Conservation (phyloP, 2,329 filamentous ascomycete genomes). For the Alternaria gansuensis region DNA sequence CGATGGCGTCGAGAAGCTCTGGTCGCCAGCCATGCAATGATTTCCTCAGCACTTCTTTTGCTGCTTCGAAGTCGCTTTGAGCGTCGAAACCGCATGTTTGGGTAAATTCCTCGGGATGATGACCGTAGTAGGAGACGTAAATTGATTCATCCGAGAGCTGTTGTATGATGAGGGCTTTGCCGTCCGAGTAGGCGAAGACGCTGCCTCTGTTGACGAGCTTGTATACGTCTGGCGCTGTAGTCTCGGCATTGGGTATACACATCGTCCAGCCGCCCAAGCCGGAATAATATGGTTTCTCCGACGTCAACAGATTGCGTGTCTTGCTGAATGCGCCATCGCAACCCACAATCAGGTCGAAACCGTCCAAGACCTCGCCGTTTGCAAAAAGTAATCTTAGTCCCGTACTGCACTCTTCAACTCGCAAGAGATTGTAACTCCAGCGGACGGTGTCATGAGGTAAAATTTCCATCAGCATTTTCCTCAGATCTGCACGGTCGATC, state of each 20-base stretch:
- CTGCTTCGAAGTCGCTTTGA: constrained; percentile 25
- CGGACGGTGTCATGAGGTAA: constrained; percentile 34
- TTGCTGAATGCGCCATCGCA: constrained; percentile 58
- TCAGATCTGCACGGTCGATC: constrained; percentile 37
- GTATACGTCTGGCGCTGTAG: constrained; percentile 40
- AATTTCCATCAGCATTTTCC: constrained; percentile 35
- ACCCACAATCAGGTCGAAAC: constrained; percentile 57
- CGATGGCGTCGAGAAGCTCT: constrained; percentile 29
- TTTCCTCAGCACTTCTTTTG: constrained; percentile 31
- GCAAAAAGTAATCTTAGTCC: constrained; percentile 40
- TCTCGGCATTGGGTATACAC: constrained; percentile 40
- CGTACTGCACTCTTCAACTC: constrained; percentile 24
- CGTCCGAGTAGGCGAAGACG: constrained; percentile 44
- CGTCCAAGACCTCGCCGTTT: constrained; percentile 35
- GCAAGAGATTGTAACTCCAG: constrained; percentile 36
- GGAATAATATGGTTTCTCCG: constrained; percentile 48
- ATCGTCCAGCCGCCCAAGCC: constrained; percentile 50
- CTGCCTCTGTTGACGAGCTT: constrained; percentile 49
- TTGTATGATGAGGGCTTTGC: constrained; percentile 41
- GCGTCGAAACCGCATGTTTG: constrained; percentile 32
- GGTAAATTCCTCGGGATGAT: constrained; percentile 38
- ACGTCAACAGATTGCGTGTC: constrained; percentile 45
- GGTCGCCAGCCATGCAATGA: constrained; percentile 29
- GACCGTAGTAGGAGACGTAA: constrained; percentile 35
- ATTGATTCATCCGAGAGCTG: constrained; percentile 49